Evolutionary conservation across 306 rosid genomes (phyloP), one percentile per base, ranked within the genome.

Genomic region (Trichosanthes cucumerina): DNA sequence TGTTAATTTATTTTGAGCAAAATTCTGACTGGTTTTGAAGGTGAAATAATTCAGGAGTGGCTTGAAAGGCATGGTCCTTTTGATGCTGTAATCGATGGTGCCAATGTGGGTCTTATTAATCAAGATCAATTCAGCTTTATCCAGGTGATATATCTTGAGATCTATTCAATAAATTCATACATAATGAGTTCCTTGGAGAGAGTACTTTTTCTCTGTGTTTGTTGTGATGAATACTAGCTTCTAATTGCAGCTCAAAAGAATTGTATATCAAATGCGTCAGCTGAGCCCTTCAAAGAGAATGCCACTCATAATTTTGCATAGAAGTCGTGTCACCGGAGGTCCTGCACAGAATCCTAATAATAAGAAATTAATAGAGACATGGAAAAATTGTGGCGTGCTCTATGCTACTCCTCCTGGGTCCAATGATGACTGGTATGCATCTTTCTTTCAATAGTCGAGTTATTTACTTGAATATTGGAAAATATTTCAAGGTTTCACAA

Each of bases 71-170:
- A 90, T 82, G 93, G 97, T 79, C 97, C 97, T 11, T 96, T 90
- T 43, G 99, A 96, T 81, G 96, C 98, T 8, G 90, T 92, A 76
- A 85, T 92, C 50, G 99, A 96, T 84, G 99, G 97, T 78, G 99
- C 99, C 73, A 96, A 96, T 79, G 88, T 92, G 15, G 89, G 92
- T 70, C 91, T 93, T 50, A 47, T 69, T 54, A 80, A 87, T 31
- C 75, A 74, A 62, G 87, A 62, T 6, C 13, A 14, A 21, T 91
- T 96, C 86, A 96, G 80, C 77, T 95, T 91, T 82, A 53, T 24
- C 23, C 97, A 85, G 88, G 99, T 92, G 82, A 86, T 85, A 34
- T 65, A 38, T 65, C 38, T 13, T 63, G 64, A 33, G 18, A 16
- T 54, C 41, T 56, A 54, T 63, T 60, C 31, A 58, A 57, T 72